Base-by-base conservation (phyloP, 2,329 filamentous ascomycete genomes). In the Ceratocystis smalleyi region DNA sequence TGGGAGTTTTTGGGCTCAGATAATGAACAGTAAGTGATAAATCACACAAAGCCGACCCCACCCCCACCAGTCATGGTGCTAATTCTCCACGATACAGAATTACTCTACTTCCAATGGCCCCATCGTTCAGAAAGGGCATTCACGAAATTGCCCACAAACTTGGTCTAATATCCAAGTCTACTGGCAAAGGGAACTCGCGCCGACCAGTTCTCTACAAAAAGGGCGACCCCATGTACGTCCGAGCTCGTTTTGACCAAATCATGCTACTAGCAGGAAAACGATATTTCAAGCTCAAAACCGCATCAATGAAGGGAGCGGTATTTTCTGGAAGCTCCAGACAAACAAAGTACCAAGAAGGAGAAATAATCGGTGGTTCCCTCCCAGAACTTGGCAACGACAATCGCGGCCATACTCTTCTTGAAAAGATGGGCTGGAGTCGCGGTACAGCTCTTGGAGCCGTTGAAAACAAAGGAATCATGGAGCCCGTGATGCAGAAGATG, bases 381-480 rank as follows among this genome's bases (percentile, higher is more conserved):
- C 88, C 91, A 10, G 91, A 96, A 72, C 79, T 99, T 40, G 88
- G 89, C 0, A 77, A 79, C 3, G 88, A 87, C 63, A 97, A 96
- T 72, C 89, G 84, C 69, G 94, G 94, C 10, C 83, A 90, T 61
- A 83, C 84, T 2, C 88, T 99, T 84, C 76, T 99, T 68, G 90
- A 95, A 76, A 97, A 94, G 75, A 97, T 97, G 94, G 94, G 94
- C 2, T 99, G 94, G 91, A 88, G 83, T 67, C 86, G 81, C 62
- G 94, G 94, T 4, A 95, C 86, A 71, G 88, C 88, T 1, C 79
- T 99, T 0, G 94, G 94, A 62, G 83, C 88, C 10, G 72, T 78
- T 1, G 85, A 95, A 68, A 96, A 95, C 73, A 89, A 94, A 73
- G 94, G 94, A 40, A 94, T 96, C 62, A 75, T 95, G 68, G 83